Evolutionary conservation across 306 rosid species (phyloP).

Genomic region (Fragaria vesca): DNA sequence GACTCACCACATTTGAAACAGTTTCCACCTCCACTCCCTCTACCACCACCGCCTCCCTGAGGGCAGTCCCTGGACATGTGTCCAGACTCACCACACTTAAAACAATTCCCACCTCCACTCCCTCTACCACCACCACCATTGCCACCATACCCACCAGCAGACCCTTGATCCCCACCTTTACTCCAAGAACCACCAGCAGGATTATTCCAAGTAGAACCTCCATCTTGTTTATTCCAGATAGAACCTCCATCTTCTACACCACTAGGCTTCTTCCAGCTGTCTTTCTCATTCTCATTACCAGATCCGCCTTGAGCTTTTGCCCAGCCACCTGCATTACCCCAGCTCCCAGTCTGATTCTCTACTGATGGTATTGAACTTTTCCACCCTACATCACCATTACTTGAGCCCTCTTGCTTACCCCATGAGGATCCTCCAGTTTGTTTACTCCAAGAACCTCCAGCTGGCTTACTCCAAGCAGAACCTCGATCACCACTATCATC

Average conservation of each 20-base stretch:
- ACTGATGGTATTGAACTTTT: neutral
- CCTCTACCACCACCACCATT: conserved; percentile 35
- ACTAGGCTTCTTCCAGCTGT: conserved; percentile 23
- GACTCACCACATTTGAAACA: conserved; percentile 2
- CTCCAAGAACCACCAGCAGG: conserved; percentile 33
- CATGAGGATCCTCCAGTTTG: conserved; percentile 4
- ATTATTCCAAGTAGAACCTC: conserved; percentile 21
- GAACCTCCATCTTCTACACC: conserved; percentile 16
- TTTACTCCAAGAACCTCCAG: conserved; percentile 2
- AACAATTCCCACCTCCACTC: conserved; percentile 21
- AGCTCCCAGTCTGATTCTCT: neutral
- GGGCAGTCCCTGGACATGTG: conserved; percentile 8
- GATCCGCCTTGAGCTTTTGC: conserved; percentile 3
- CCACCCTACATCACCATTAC: conserved; percentile 23
- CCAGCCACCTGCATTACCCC: conserved; percentile 1
- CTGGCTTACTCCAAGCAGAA: conserved; percentile 30
- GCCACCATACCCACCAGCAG: conserved; percentile 20
- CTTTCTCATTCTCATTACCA: conserved; percentile 20
- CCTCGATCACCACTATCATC: conserved; percentile 1
- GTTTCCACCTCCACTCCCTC: conserved; percentile 34
- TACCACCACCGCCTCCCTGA: conserved; percentile 24
- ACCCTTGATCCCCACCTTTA: conserved; percentile 23
- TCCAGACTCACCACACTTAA: conserved; percentile 5
- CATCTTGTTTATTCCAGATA: conserved; percentile 23
- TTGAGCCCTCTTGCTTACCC: neutral